phyloP scores from a whole-genome alignment of 2,329 filamentous ascomycete genomes.

The Parastagonospora nodorum region DNA sequence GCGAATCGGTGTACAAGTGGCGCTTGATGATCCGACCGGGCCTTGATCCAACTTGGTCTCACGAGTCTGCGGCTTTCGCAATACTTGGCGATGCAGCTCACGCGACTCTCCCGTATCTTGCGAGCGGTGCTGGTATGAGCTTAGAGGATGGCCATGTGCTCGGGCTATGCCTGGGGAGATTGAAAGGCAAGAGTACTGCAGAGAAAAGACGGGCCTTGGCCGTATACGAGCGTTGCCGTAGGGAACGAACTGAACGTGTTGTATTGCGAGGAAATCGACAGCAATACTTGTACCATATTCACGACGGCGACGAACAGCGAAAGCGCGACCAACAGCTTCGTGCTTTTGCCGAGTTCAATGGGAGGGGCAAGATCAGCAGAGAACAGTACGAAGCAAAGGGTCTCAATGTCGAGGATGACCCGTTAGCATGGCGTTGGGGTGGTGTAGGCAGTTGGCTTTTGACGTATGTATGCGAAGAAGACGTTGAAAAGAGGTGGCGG shows the following conservation, averaged over 20 bases:
- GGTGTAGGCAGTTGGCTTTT: conserved; percentile 43
- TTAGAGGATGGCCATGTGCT: conserved; percentile 65
- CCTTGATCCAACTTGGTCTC: conserved; percentile 61
- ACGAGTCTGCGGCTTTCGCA: conserved; percentile 60
- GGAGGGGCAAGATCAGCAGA: conserved; percentile 24
- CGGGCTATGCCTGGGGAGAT: conserved; percentile 58
- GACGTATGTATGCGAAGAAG: conserved; percentile 41
- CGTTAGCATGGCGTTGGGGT: conserved; percentile 45
- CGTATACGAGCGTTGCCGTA: conserved; percentile 63
- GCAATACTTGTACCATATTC: conserved; percentile 66
- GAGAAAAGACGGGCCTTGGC: conserved; percentile 47
- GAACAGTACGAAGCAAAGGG: conserved; percentile 24
- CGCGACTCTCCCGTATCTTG: conserved; percentile 67
- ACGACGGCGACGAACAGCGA: conserved; percentile 62
- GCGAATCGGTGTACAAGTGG: conserved; percentile 66
- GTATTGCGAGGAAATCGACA: conserved; percentile 65
- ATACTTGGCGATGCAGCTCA: conserved; percentile 69
- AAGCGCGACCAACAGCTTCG: conserved; percentile 53
- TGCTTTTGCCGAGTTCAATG: conserved; percentile 36
- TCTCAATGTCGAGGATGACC: conserved; percentile 33
- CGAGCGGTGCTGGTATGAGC: conserved; percentile 63
- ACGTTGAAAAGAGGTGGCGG: conserved; percentile 36
- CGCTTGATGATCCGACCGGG: conserved; percentile 61
- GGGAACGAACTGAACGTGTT: conserved; percentile 63
- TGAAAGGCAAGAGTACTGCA: conserved; percentile 47